A percentile compares a stretch with the other conserved stretches of the same genome.
These are phyloP conservation scores for Panicum hallii DNA, from an alignment of 202 grass and related monocot species.

Conservation along the genomic window DNA sequence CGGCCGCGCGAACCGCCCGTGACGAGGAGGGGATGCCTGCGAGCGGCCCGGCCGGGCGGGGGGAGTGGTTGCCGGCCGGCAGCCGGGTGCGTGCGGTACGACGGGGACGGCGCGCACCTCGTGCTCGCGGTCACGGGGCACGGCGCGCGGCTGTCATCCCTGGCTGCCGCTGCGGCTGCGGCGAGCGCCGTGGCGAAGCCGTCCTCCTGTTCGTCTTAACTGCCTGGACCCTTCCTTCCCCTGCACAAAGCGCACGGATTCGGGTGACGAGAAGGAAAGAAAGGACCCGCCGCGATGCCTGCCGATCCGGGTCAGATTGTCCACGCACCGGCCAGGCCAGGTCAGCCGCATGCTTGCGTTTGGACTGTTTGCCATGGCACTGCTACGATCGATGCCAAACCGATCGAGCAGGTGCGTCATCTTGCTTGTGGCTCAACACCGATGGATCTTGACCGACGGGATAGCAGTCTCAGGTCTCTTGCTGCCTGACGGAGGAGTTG, in stretches of 20 bases:
- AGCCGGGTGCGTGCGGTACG: neutral
- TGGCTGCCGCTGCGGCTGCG: neutral
- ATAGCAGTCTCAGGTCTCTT: neutral
- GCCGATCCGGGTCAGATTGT: too few relatives aligned
- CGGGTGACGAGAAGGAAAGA: neutral
- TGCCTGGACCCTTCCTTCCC: neutral
- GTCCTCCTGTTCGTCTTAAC: neutral
- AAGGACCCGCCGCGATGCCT: too few relatives aligned
- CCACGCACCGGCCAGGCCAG: neutral
- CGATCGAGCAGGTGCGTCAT: too few relatives aligned
- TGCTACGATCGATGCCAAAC: too few relatives aligned
- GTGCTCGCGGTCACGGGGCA: conserved; percentile 1
- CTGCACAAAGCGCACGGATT: neutral
- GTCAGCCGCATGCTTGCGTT: neutral
- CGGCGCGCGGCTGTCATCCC: conserved; percentile 13
- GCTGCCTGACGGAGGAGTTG: neutral
- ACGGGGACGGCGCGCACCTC: neutral
- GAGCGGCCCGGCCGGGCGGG: neutral
- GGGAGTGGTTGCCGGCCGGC: neutral
- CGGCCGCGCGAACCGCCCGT: neutral
- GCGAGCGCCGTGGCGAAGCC: neutral
- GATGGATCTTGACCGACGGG: conserved; percentile 6
- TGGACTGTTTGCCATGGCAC: too few relatives aligned
- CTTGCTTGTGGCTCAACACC: too few relatives aligned
- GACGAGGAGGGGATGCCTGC: neutral